phyloP scores from a whole-genome alignment of 1,284 basidiomycete genomes.

The Moesziomyces parantarcticus region DNA sequence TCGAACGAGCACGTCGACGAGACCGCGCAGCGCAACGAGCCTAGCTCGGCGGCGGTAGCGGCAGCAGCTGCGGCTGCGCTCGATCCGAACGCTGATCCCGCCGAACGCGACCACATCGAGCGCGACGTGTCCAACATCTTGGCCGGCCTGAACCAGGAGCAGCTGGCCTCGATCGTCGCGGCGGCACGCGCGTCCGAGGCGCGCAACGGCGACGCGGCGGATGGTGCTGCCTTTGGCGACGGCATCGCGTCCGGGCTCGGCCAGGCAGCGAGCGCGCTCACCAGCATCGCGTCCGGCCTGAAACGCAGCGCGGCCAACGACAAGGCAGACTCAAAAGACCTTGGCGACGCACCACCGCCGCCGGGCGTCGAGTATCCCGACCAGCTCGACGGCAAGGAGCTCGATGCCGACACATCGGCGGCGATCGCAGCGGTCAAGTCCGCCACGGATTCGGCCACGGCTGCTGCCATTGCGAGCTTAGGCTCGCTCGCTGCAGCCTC shows the following conservation, averaged over 20 bases:
- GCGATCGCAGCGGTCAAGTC: conserved; percentile 34
- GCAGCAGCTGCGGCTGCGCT: conserved; percentile 12
- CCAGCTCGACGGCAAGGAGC: conserved; percentile 13
- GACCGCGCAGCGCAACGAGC: conserved; percentile 1
- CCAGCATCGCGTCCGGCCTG: conserved; percentile 56
- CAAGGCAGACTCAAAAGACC: conserved; percentile 7
- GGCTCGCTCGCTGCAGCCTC: conserved; percentile 51
- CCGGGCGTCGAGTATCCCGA: conserved; percentile 34
- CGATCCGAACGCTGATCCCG: conserved; percentile 9
- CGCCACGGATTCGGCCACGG: conserved; percentile 53
- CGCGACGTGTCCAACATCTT: conserved; percentile 61
- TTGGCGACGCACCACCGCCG: conserved; percentile 41
- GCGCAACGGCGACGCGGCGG: conserved; percentile 5
- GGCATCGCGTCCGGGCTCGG: conserved; percentile 27
- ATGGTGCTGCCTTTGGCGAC: background rate
- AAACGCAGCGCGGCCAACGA: conserved; percentile 45
- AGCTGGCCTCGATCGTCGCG: conserved; percentile 61
- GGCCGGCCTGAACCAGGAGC: conserved; percentile 58
- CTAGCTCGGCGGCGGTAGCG: conserved; percentile 4
- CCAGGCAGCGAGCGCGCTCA: conserved; percentile 60
- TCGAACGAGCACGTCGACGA: background rate
- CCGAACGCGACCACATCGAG: conserved; percentile 45
- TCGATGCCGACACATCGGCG: conserved; percentile 15
- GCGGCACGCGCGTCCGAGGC: conserved; percentile 55
- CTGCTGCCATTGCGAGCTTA: conserved; percentile 57